Percentiles rank a stretch among this genome's conserved stretches.
Conservation (phyloP, 1,139 yeast genomes). For the Keqinozyma sinolaborantium region DNA sequence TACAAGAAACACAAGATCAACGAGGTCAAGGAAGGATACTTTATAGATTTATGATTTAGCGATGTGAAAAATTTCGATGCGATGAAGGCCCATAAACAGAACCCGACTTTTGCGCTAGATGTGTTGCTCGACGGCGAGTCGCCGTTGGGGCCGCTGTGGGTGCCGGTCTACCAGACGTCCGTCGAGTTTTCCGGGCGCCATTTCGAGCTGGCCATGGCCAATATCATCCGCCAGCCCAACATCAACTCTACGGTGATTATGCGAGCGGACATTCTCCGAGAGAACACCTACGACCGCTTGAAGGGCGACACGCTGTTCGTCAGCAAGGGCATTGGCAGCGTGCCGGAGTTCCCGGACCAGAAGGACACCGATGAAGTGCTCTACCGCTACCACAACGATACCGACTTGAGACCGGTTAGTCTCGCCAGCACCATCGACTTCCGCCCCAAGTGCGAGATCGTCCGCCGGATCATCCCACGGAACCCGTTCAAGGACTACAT, state of each 20-base stretch:
- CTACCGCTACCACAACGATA: slow-evolving; percentile 53
- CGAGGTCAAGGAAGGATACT: slow-evolving; percentile 42
- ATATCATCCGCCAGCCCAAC: slow-evolving; percentile 81
- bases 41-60: slow-evolving; percentile 36
- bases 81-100: background rate
- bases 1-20: slow-evolving; percentile 42
- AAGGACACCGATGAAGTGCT: slow-evolving; percentile 30
- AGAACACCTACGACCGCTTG: slow-evolving; percentile 40
- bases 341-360: slow-evolving; percentile 30
- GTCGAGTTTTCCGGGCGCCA: slow-evolving; percentile 49
- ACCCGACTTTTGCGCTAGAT: background rate
- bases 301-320: slow-evolving; percentile 30
- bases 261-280: slow-evolving; percentile 79
- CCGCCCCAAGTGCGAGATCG: slow-evolving; percentile 48
- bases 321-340: slow-evolving; percentile 28
- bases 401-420: slow-evolving; percentile 46
- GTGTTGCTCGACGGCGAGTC: slow-evolving; percentile 24
- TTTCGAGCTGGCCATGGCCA: slow-evolving; percentile 74
- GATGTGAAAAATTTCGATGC: background rate
- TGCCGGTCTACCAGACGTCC: slow-evolving; percentile 44
- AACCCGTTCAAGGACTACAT: slow-evolving; percentile 83
- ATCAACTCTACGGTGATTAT: slow-evolving; percentile 88
- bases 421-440: slow-evolving; percentile 26
- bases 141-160: slow-evolving; percentile 65
- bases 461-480: slow-evolving; percentile 81